Evolutionary conservation across 2,329 filamentous ascomycete species (phyloP).

Genomic region (Diaporthe helianthi): DNA sequence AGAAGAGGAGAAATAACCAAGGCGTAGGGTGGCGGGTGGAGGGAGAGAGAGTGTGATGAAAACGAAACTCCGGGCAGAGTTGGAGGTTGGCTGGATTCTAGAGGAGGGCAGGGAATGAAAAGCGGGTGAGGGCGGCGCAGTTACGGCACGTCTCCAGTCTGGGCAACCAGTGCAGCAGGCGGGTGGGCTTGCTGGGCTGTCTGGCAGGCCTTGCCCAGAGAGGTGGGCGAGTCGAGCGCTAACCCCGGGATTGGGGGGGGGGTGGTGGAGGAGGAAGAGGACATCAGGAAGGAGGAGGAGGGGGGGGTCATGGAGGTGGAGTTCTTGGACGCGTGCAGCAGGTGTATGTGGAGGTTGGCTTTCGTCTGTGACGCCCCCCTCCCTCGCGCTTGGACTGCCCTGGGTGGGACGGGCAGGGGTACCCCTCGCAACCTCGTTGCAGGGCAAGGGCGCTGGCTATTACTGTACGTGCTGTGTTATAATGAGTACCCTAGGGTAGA

Average conservation of each 20-base stretch:
- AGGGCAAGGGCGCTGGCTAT: background rate
- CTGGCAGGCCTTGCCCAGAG: background rate
- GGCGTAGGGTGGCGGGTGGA: background rate
- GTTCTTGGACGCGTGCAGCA: background rate
- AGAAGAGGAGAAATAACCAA: conserved; percentile 2
- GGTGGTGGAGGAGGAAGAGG: background rate
- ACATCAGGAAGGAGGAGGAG: background rate
- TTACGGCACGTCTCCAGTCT: background rate
- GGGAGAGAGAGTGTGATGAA: conserved; percentile 18
- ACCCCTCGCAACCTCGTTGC: conserved; percentile 12
- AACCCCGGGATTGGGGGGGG: conserved; percentile 2
- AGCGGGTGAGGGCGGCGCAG: conserved; percentile 25
- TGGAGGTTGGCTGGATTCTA: conserved; percentile 22
- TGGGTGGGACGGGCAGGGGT: background rate
- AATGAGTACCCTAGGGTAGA: too few relatives aligned
- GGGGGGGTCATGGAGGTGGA: background rate
- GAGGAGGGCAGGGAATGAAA: conserved; percentile 22
- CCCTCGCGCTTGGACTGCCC: conserved; percentile 19
- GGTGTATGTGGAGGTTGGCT: conserved; percentile 8
- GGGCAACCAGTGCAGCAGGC: background rate
- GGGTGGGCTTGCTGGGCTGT: background rate
- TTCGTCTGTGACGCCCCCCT: conserved; percentile 23
- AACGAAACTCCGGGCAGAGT: conserved; percentile 15
- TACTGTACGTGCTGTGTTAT: too few relatives aligned
- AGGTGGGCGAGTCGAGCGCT: background rate